Evolutionary conservation across 2,329 filamentous ascomycete species (phyloP).

Genomic region (Phialocephala subalpina): DNA sequence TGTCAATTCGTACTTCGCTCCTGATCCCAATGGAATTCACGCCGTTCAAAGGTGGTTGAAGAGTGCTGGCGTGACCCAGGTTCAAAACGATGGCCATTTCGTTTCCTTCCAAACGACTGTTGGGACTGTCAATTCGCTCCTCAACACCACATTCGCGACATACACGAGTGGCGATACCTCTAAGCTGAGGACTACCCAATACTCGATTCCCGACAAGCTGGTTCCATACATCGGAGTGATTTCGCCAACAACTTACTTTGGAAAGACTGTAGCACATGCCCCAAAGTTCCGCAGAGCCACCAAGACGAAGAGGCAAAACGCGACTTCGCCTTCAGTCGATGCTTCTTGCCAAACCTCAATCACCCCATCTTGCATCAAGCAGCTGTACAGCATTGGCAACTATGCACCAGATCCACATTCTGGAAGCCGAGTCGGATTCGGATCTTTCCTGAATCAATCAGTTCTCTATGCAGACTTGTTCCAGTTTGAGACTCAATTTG

Average conservation of each 20-base stretch:
- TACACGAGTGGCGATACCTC: slow-evolving; percentile 59
- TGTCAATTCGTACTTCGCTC: slow-evolving; percentile 60
- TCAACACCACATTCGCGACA: slow-evolving; percentile 58
- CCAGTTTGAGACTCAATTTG: slow-evolving; percentile 46
- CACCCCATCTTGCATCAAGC: slow-evolving; percentile 56
- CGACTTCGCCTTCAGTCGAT: slow-evolving; percentile 15
- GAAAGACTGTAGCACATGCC: slow-evolving; percentile 29
- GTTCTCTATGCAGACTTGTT: slow-evolving; percentile 56
- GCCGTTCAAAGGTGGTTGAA: slow-evolving; percentile 63
- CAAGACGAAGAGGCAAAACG: slow-evolving; percentile 7
- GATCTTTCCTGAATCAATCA: slow-evolving; percentile 59
- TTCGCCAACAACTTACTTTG: slow-evolving; percentile 41
- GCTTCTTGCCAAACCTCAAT: slow-evolving; percentile 45
- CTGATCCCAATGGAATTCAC: slow-evolving; percentile 55
- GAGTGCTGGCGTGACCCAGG: slow-evolving; percentile 55
- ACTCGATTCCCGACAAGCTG: slow-evolving; percentile 38
- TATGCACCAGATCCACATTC: slow-evolving; percentile 53
- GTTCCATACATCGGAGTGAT: slow-evolving; percentile 39
- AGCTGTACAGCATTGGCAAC: slow-evolving; percentile 56
- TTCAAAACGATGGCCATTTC: slow-evolving; percentile 60
- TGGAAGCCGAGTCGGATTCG: slow-evolving; percentile 58
- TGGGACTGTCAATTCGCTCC: slow-evolving; percentile 56
- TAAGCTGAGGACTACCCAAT: slow-evolving; percentile 37
- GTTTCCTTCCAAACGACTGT: slow-evolving; percentile 60
- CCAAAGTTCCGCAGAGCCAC: slow-evolving; percentile 2